Percentiles rank a stretch among this genome's conserved stretches.
Evolutionary conservation across 345 rosid species (phyloP).

Genomic region (Garcia nutans): DNA sequence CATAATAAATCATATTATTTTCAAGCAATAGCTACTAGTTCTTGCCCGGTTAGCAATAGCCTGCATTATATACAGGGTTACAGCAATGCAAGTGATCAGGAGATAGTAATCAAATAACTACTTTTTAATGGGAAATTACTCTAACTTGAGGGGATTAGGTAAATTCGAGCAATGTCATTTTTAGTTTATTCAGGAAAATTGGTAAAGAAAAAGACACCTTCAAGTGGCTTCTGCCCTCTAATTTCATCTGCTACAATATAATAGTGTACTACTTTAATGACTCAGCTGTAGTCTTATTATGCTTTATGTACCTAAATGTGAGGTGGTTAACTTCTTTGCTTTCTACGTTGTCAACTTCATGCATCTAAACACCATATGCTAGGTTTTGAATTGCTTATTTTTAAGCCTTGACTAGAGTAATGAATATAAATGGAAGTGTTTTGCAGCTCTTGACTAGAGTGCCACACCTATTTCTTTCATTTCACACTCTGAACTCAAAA

Average conservation of each 20-base stretch:
- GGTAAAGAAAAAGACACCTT: not conserved
- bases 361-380: not conserved
- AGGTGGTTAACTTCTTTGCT: not conserved
- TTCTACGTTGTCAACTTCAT: not conserved
- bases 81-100: not conserved
- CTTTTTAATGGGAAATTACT: not conserved
- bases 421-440: not conserved
- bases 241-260: not conserved
- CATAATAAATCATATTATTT: not conserved
- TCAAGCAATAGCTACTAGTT: not conserved
- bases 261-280: not conserved
- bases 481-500: not conserved
- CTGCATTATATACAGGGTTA: not conserved
- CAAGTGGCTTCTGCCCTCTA: not conserved
- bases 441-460: not conserved
- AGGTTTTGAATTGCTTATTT: not conserved
- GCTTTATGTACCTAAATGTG: not conserved
- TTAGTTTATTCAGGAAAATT: not conserved
- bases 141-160: not conserved
- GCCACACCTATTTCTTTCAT: not conserved
- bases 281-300: not conserved
- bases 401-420: not conserved
- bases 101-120: not conserved
- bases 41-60: not conserved
- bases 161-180: not conserved